Evolutionary conservation across 331 rosid genomes (phyloP).

Genomic region (Malus hybrid): DNA sequence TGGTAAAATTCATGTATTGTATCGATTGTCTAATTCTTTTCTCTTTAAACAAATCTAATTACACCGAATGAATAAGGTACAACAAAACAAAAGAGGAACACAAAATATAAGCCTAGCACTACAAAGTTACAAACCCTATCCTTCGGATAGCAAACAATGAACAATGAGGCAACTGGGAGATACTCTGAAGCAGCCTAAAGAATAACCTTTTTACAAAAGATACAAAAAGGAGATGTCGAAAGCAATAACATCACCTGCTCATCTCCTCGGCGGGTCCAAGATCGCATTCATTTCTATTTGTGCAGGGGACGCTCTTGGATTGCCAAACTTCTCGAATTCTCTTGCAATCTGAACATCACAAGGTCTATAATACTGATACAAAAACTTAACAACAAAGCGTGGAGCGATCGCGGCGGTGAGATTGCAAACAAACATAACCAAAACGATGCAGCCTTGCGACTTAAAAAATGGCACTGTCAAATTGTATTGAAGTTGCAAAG

Average conservation of each 20-base stretch:
- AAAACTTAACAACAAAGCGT: conserved; percentile 50
- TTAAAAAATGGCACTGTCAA: conserved; percentile 67
- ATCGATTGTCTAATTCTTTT: background rate
- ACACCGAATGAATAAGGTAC: conserved; percentile 15
- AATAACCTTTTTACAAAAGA: conserved; percentile 13
- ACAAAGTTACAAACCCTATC: conserved; percentile 39
- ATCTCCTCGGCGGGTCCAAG: conserved; percentile 28
- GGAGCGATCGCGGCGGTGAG: conserved; percentile 54
- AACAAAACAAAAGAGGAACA: background rate
- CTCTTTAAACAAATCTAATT: conserved; percentile 17
- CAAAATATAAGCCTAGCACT: conserved; percentile 18
- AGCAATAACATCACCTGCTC: conserved; percentile 21
- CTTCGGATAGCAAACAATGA: conserved; percentile 51
- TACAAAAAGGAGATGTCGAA: background rate
- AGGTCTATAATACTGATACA: conserved; percentile 51
- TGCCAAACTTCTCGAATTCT: conserved; percentile 50
- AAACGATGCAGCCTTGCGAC: conserved; percentile 31
- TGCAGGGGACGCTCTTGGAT: conserved; percentile 29
- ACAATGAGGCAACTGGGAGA: conserved; percentile 46
- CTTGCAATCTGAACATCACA: conserved; percentile 72
- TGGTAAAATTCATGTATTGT: no score
- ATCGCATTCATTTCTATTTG: conserved; percentile 74
- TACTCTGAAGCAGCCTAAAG: conserved; percentile 46
- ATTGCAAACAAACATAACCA: conserved; percentile 71
- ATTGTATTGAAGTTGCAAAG: conserved; percentile 9